Evolutionary conservation across 2,329 filamentous ascomycete genomes (phyloP), one percentile per base, ranked within the genome.

Genomic region (Zymoseptoria pseudotritici): DNA sequence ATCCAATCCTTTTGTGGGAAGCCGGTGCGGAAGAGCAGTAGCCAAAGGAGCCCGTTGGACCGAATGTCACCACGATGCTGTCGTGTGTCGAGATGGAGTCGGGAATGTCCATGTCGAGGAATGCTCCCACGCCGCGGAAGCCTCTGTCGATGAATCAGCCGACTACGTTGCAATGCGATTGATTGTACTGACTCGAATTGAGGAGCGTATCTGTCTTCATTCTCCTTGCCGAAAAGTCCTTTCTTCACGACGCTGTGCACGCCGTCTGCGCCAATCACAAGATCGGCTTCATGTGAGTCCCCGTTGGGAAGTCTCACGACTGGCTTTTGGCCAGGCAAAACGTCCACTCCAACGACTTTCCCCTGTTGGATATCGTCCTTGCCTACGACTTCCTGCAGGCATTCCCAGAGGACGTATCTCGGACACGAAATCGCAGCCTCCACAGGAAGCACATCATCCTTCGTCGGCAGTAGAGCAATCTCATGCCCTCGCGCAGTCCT

Each of bases 11-110:
- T 1, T 65, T 64, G 22, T 59, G 57, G 26, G 24, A 67, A 57
- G 10, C 69, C 67, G 60, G 72, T 62, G 20, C 69, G 57, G 50
- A 70, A 55, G 74, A 76, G 24, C 76, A 74, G 65, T 80, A 81
- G 1, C 80, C 79, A 62, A 82, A 81, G 65, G 81, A 82, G 0
- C 80, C 79, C 56, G 79, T 79, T 0, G 75, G 71, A 1, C 79
- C 78, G 58, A 80, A 79, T n/a, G 55, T 61, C 4, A 61, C 52
- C 0, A 75, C 69, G 52, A 81, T 71, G 49, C 59, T 63, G 17
- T 46, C 70, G 61, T 8, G 66, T 61, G n/a, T 73, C 69, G 26
- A 79, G 62, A 60, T 80, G 79, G 11, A 78, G 77, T 20, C 79
- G 78, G n/a, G 81, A 72, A 9, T 79, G 77, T 3, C 75, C 72